Percentiles rank a stretch among this genome's conserved stretches.
Evolutionary conservation across 306 rosid genomes (phyloP).

Genomic region (Nissolia schottii): DNA sequence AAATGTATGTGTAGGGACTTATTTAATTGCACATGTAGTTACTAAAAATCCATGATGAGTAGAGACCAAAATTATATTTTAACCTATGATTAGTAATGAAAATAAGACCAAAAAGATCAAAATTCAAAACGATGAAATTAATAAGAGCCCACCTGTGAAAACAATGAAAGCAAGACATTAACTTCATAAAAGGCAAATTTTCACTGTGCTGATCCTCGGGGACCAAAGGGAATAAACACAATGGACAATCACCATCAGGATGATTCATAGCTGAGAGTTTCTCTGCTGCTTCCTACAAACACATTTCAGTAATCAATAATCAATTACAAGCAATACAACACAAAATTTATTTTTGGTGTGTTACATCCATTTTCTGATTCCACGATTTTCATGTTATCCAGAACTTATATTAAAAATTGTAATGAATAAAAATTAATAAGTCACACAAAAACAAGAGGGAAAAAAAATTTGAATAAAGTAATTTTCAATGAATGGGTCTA

Average conservation of each 20-base stretch:
- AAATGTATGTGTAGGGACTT: too few species aligned
- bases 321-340: neutral
- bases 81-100: constrained; percentile 1
- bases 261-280: constrained; percentile 78
- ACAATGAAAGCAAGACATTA: constrained; percentile 93
- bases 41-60: too few species aligned
- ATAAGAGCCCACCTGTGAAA: constrained; percentile 54
- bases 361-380: neutral
- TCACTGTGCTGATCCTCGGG: constrained; percentile 42
- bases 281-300: constrained; percentile 75
- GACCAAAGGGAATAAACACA: constrained; percentile 72
- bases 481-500: neutral
- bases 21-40: too few species aligned
- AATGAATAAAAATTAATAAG: neutral
- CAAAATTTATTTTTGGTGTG: neutral
- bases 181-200: constrained; percentile 67
- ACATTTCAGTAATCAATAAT: constrained; percentile 21
- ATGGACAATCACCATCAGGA: constrained; percentile 87
- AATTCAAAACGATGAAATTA: neutral
- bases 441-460: neutral
- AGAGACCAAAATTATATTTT: too few species aligned
- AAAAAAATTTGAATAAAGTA: neutral
- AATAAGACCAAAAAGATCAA: neutral
- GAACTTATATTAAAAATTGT: neutral
- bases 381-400: neutral